Base-by-base conservation (phyloP, 2,329 filamentous ascomycete genomes). In the Fusarium mangiferae region DNA sequence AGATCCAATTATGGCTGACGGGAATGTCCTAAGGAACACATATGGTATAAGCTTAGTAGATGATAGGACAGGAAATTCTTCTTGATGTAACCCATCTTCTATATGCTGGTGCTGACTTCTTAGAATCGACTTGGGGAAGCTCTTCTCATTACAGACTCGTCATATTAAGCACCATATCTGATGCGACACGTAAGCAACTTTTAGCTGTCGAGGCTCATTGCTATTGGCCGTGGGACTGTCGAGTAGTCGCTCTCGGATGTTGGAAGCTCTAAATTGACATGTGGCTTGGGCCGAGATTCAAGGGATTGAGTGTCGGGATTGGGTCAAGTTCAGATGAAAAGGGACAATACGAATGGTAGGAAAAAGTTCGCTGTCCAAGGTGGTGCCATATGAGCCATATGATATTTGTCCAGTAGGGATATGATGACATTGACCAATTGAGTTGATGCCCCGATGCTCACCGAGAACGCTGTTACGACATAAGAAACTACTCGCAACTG, bases 191-290 rank as follows among this genome's bases (percentile, higher is more conserved):
- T 51, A 20, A 24, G 22, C n/a, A 35, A 11, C 17, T 6, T 35
- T 20, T 5, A 24, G 8, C 12, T 7, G 3, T 11, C 14, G 15
- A 36, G 28, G 3, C 9, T 35, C 8, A 2, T 11, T 52, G 17
- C 7, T 7, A 26, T 26, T 36, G 30, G 7, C 0, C 3, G 2
- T 35, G 1, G 5, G 14, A 26, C 12, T 12, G 9, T 5, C 14
- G 13, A 4, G 33, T 15, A 22, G 18, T 36, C 17, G 17, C 9
- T 12, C 33, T 26, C 33, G 33, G 33, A 52, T 33, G 28, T 12
- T 4, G 9, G 28, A 6, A 17, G 20, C 46, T 49, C 22, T n/a
- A 18, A 6, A n/a, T 13, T n/a, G 20, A 5, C 2, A n/a, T 18
- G 15, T 13, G 28, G 22, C 26, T 49, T 33, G 10, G 7, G 7